Percentiles rank a stretch among this genome's conserved stretches.
These are phyloP conservation scores for Vitellaria paradoxa DNA, from an alignment of 179 eudicot species.

Conservation along the genomic window DNA sequence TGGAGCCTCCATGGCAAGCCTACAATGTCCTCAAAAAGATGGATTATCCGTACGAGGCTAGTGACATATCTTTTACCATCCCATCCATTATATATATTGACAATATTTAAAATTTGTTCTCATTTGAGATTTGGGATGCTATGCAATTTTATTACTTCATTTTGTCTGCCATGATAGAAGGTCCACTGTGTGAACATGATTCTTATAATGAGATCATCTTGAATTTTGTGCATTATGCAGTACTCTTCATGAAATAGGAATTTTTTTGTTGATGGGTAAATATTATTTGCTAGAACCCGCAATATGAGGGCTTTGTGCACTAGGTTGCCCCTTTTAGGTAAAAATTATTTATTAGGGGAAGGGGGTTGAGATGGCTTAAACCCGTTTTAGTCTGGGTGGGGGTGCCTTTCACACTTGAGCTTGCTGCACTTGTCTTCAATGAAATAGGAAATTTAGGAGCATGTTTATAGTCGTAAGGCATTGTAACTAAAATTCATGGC, in stretches of 20 bases:
- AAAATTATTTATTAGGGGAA: too few species aligned
- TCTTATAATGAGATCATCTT: not conserved
- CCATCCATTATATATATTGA: not conserved
- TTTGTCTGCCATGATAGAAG: not conserved
- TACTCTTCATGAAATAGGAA: not conserved
- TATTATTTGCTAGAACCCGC: too few species aligned
- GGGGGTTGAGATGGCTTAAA: too few species aligned
- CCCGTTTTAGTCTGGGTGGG: too few species aligned
- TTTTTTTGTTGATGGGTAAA: too few species aligned
- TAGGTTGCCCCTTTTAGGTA: too few species aligned
- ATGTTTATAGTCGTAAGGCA: not conserved
- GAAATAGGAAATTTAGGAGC: not conserved
- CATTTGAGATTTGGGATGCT: not conserved
- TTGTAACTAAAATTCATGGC: not conserved
- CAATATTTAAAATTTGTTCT: too few species aligned
- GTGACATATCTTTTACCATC: slow-evolving; percentile 13
- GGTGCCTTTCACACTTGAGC: too few species aligned
- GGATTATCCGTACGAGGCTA: slow-evolving; percentile 91
- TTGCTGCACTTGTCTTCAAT: not conserved
- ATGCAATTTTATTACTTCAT: not conserved
- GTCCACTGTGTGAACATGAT: not conserved
- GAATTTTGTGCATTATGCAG: not conserved
- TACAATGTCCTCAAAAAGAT: slow-evolving; percentile 67
- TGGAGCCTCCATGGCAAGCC: slow-evolving; percentile 98
- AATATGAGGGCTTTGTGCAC: too few species aligned